Evolutionary conservation across 2,329 filamentous ascomycete genomes (phyloP).

Genomic region (Torrubiella hemipterigena): DNA sequence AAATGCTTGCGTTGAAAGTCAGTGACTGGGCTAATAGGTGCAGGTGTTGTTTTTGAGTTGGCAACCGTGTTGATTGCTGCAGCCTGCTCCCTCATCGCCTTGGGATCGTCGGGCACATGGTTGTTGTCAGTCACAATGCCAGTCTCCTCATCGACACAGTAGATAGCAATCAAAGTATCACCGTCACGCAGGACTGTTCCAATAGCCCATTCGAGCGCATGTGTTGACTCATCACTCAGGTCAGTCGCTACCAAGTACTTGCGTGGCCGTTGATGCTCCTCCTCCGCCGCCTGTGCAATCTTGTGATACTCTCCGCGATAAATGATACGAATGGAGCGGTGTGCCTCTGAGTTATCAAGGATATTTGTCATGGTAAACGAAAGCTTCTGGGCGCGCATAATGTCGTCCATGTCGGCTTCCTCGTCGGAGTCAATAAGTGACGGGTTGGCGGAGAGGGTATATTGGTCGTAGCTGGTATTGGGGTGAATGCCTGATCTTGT

Average conservation of each 20-base stretch:
- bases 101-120: conserved; percentile 58
- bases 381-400: conserved; percentile 78
- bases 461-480: conserved; percentile 70
- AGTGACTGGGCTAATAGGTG: conserved; percentile 19
- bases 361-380: conserved; percentile 71
- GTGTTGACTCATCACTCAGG: conserved; percentile 84
- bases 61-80: conserved; percentile 56
- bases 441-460: conserved; percentile 40
- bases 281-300: conserved; percentile 66
- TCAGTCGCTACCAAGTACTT: conserved; percentile 96
- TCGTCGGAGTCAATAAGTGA: conserved; percentile 70
- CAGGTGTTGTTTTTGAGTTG: conserved; percentile 21
- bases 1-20: conserved; percentile 19
- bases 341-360: conserved; percentile 60
- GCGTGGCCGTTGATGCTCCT: conserved; percentile 65
- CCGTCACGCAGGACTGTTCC: conserved; percentile 89
- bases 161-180: conserved; percentile 86
- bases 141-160: conserved; percentile 83
- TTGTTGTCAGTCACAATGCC: conserved; percentile 40
- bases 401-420: conserved; percentile 72
- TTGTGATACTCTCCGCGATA: conserved; percentile 75
- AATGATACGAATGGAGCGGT: conserved; percentile 79
- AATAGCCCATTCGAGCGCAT: conserved; percentile 95
- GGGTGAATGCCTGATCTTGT: conserved; percentile 59
- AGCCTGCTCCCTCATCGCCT: conserved; percentile 64